Percentiles rank a stretch among this genome's conserved stretches.
Conservation (phyloP, 306 rosid genomes). For the Crotalaria pallida region DNA sequence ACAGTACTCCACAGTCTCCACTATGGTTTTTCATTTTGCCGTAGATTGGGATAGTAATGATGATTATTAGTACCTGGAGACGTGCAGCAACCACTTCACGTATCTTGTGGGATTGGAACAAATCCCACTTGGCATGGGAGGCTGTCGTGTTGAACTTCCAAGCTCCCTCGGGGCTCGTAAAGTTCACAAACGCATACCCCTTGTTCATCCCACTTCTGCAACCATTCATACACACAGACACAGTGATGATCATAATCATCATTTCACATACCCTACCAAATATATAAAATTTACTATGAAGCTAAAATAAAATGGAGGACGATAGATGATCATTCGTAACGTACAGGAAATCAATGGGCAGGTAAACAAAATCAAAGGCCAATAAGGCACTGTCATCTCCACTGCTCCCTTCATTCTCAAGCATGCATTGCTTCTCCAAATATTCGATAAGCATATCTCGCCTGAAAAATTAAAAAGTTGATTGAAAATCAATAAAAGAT, state of each 20-base stretch:
- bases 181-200: constrained; percentile 72
- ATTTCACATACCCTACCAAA: background rate
- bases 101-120: constrained; percentile 42
- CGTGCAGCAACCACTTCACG: constrained; percentile 43
- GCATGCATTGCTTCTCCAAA: constrained; percentile 38
- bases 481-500: no score
- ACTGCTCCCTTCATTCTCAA: background rate
- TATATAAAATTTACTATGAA: no score
- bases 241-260: background rate
- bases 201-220: constrained; percentile 48
- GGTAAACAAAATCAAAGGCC: constrained; percentile 53
- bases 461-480: no score
- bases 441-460: constrained; percentile 35
- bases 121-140: constrained; percentile 32
- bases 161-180: constrained; percentile 40
- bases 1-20: no score
- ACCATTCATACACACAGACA: no score
- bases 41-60: background rate
- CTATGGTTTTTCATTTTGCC: background rate
- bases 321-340: background rate
- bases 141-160: constrained; percentile 36
- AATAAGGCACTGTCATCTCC: background rate
- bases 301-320: no score
- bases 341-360: constrained; percentile 66
- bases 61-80: constrained; percentile 43